Conservation (phyloP, 441 rosid genomes). For the Aleurites moluccanus region DNA sequence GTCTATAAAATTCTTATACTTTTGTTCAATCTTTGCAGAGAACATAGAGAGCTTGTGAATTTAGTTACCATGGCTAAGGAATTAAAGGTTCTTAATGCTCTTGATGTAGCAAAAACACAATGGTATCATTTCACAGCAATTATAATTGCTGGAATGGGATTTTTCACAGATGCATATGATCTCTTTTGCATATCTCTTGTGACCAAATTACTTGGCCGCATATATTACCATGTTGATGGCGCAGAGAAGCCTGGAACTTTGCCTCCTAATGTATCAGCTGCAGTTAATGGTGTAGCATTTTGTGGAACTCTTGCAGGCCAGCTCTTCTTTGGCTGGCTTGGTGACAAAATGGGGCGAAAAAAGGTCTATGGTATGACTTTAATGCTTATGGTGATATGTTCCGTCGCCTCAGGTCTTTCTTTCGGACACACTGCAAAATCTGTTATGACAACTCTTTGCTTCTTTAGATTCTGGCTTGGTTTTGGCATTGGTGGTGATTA, state of each 20-base stretch:
- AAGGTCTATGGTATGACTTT: constrained; percentile 78
- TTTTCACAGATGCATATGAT: constrained; percentile 83
- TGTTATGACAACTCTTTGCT: constrained; percentile 68
- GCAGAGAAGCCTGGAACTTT: constrained; percentile 58
- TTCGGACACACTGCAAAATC: constrained; percentile 48
- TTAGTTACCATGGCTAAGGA: constrained; percentile 52
- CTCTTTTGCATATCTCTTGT: constrained; percentile 81
- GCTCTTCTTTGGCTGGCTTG: constrained; percentile 92
- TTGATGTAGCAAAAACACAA: constrained; percentile 82
- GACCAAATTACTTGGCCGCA: constrained; percentile 75
- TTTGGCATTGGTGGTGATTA: constrained; percentile 90
- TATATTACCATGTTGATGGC: constrained; percentile 69
- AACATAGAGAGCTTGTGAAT: background rate
- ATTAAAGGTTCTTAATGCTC: constrained; percentile 64
- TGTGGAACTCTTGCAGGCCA: constrained; percentile 73
- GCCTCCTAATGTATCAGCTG: constrained; percentile 77
- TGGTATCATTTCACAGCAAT: constrained; percentile 86
- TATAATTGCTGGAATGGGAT: constrained; percentile 82
- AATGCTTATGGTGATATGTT: constrained; percentile 62
- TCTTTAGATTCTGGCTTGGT: constrained; percentile 92
- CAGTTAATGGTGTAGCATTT: constrained; percentile 80
- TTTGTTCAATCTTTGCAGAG: constrained; percentile 10
- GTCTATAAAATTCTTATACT: background rate
- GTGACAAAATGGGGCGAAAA: constrained; percentile 77
- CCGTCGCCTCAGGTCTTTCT: constrained; percentile 65